phyloP scores from a whole-genome alignment of 345 rosid species.

The Bruguiera gymnorhiza region DNA sequence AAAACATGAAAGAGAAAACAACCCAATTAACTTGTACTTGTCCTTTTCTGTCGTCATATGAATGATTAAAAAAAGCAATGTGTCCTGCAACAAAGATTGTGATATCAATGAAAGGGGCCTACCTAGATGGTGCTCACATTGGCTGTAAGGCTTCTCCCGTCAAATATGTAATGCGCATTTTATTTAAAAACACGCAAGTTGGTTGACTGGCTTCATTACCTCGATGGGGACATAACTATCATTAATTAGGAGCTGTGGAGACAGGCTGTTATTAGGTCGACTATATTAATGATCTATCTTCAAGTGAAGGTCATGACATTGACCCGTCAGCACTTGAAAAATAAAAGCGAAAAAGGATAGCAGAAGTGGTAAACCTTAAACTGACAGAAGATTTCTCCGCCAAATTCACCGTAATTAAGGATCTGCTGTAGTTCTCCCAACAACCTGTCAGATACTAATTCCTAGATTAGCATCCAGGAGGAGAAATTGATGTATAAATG shows the following conservation, averaged over 20 bases:
- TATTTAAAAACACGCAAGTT: constrained; percentile 2
- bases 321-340: constrained; percentile 10
- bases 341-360: not conserved
- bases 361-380: not conserved
- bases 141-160: constrained; percentile 31
- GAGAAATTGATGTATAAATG: not conserved
- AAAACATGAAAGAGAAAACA: too few species aligned
- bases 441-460: not conserved
- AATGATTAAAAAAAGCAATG: constrained; percentile 13
- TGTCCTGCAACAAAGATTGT: constrained; percentile 16
- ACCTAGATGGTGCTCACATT: constrained; percentile 35
- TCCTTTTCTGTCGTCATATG: not conserved
- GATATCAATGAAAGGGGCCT: constrained; percentile 20
- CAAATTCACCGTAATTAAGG: not conserved
- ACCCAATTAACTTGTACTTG: too few species aligned
- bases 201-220: constrained; percentile 17
- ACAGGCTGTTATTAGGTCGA: constrained; percentile 44
- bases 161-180: constrained; percentile 10
- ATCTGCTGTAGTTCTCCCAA: not conserved
- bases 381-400: not conserved
- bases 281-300: constrained; percentile 24
- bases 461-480: not conserved
- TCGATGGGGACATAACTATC: constrained; percentile 6
- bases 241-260: constrained; percentile 17
- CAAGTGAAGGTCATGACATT: constrained; percentile 1